Conservation (phyloP, 441 rosid genomes). For the Rhodomyrtus psidioides region DNA sequence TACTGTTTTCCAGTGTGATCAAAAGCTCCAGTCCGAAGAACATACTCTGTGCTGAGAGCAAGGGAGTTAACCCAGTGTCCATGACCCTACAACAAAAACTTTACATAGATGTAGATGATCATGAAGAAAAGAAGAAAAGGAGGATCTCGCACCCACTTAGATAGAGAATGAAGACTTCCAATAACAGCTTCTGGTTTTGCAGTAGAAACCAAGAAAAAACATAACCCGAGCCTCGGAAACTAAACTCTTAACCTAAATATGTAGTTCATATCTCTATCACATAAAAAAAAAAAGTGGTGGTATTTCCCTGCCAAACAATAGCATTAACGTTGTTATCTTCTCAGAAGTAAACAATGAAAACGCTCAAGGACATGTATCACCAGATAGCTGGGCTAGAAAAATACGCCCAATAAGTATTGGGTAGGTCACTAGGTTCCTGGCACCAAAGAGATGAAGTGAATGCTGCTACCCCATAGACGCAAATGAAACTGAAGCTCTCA, state of each 20-base stretch:
- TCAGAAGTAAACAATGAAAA: not conserved
- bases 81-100: constrained; percentile 57
- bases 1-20: constrained; percentile 85
- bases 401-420: not conserved
- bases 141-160: not conserved
- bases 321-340: not conserved
- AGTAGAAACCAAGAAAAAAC: not conserved
- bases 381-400: not conserved
- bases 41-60: constrained; percentile 94
- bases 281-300: not conserved
- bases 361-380: not conserved
- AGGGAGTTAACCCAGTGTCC: constrained; percentile 99
- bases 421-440: not conserved
- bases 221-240: not conserved
- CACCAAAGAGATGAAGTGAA: not conserved
- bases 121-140: not conserved
- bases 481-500: not conserved
- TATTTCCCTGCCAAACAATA: not conserved
- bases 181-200: not conserved
- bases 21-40: constrained; percentile 94
- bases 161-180: not conserved
- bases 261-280: not conserved
- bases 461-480: not conserved
- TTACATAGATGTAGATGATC: not conserved
- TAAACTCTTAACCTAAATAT: not conserved